Evolutionary conservation across 208 protist genomes (phyloP).

Genomic region (Vickermania ingenoplastis): DNA sequence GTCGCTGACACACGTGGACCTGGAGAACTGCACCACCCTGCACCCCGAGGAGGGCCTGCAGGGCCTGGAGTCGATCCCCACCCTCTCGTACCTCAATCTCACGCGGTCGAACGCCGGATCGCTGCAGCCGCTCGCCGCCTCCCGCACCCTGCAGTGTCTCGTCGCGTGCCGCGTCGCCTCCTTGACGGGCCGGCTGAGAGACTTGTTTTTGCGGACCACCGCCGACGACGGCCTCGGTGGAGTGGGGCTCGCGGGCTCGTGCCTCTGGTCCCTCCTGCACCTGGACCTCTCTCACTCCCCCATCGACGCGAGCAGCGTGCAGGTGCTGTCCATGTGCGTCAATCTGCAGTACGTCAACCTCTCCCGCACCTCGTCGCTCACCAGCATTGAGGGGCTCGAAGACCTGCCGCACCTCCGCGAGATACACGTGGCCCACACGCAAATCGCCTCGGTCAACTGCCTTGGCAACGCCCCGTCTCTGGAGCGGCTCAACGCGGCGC

Average conservation of each 20-base stretch:
- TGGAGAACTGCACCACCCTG: constrained; percentile 4
- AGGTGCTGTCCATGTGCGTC: not conserved
- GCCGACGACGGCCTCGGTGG: not conserved
- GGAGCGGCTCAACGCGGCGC: not conserved
- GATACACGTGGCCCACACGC: constrained; percentile 4
- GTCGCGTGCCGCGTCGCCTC: not conserved
- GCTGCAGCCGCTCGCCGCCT: not conserved
- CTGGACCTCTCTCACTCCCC: not conserved
- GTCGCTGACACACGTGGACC: not conserved
- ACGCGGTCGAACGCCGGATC: not conserved
- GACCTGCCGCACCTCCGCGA: not conserved
- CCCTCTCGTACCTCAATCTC: not conserved
- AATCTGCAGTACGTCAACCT: constrained; percentile 1
- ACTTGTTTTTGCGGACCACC: not conserved
- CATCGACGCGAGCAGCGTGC: not conserved
- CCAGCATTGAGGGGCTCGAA: not conserved
- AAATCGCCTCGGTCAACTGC: not conserved
- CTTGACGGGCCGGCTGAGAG: not conserved
- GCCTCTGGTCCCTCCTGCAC: not conserved
- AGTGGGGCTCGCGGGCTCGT: not conserved
- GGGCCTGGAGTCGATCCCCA: not conserved
- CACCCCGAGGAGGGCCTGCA: not conserved
- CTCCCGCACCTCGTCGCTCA: not conserved
- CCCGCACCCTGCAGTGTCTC: not conserved
- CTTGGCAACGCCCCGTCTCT: not conserved